These are phyloP conservation scores for Suhomyces pyralidae DNA, from an alignment of 805 yeast genomes.

Conservation along the genomic window DNA sequence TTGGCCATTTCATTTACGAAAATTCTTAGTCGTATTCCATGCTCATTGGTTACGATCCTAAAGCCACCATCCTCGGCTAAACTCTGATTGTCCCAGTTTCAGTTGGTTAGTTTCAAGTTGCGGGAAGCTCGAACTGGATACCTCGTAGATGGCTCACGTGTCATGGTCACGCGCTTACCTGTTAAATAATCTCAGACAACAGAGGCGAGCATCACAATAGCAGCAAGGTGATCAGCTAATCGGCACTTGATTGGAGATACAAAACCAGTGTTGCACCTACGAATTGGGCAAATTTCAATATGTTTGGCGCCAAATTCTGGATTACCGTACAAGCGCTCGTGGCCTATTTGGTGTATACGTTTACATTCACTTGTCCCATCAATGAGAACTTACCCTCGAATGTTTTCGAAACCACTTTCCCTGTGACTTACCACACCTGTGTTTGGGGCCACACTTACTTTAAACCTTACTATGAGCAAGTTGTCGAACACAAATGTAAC, in stretches of 20 bases:
- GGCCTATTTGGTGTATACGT: constrained; percentile 6
- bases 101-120: background rate
- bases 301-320: constrained; percentile 3
- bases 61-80: background rate
- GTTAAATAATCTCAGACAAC: background rate
- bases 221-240: background rate
- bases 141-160: background rate
- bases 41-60: background rate
- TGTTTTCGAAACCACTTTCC: background rate
- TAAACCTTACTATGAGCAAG: constrained; percentile 3
- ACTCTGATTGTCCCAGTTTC: background rate
- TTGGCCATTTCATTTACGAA: background rate
- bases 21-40: background rate
- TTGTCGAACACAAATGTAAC: background rate
- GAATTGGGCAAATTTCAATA: background rate
- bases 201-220: background rate
- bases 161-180: background rate
- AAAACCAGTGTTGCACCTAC: background rate
- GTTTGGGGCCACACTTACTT: constrained; percentile 3
- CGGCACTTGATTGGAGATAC: background rate
- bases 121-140: background rate
- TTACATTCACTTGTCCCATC: constrained; percentile 5
- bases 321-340: background rate
- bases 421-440: constrained; percentile 9
- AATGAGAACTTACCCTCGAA: background rate